Base-by-base conservation (phyloP, 176 grass and related monocot genomes). In the Zoysia japonica region DNA sequence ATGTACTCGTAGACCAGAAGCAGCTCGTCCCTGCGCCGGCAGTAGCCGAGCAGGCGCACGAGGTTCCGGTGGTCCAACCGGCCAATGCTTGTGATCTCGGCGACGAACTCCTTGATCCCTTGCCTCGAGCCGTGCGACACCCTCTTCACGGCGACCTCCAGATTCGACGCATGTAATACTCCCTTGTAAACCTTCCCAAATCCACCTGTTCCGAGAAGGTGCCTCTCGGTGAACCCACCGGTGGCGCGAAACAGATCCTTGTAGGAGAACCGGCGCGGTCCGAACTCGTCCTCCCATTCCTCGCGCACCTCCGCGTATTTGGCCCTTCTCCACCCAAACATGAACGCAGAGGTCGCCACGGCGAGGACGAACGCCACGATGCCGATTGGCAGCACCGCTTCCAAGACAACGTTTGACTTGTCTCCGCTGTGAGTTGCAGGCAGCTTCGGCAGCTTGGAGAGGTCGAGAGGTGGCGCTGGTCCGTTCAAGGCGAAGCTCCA, bases 231-330 rank as follows among this genome's bases (percentile, higher is more conserved):
- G 82, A 92, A 96, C 0, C 90, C 93, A 19, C 90, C 87, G 0
- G 90, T 90, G 1, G 93, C 87, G 12, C 73, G 78, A 71, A 88
- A 92, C 71, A 96, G 71, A 49, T 96, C 93, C 80, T 84, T 92
- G 82, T 96, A 96, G 1, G 90, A 65, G 87, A 96, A 96, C 3
- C 93, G 76, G 67, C 90, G 90, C 0, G 90, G 90, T 6, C 87
- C 90, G 44, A 83, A 96, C 73, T 96, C 93, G 10, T 88, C 61
- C 82, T 96, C 93, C 93, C 90, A 96, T 5, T 96, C 93, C 47
- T 96, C 93, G 0, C 85, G 89, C 15, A 90, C 43, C 70, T 92
- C 93, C 4, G 85, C 81, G 45, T 92, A 96, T 65, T 63, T 96
- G 46, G 19, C 12, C 4, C 79, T 65, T 61, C 89, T 49, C 66